These are phyloP conservation scores for Erysiphe pulchra DNA, from an alignment of 2,329 filamentous ascomycete genomes.

Conservation along the genomic window DNA sequence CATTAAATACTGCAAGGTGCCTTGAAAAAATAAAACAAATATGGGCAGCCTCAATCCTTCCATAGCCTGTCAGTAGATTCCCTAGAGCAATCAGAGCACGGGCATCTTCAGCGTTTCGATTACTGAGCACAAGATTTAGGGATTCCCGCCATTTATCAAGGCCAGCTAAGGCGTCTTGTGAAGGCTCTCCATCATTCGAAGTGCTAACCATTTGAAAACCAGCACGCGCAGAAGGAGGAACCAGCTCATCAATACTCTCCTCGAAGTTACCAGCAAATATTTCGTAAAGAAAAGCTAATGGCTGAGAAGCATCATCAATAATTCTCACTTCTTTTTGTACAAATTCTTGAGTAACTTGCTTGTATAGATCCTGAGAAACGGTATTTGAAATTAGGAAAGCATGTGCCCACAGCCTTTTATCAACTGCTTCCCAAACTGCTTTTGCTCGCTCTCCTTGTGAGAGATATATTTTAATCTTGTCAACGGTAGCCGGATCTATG, in stretches of 20 bases:
- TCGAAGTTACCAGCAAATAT: slow-evolving; percentile 83
- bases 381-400: slow-evolving; percentile 69
- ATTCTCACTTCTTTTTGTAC: slow-evolving; percentile 84
- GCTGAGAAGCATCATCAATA: slow-evolving; percentile 53
- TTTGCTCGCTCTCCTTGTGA: slow-evolving; percentile 66
- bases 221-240: slow-evolving; percentile 73
- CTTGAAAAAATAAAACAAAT: slow-evolving; percentile 81
- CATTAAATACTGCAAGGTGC: slow-evolving; percentile 44
- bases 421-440: slow-evolving; percentile 79
- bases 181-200: slow-evolving; percentile 29
- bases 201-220: slow-evolving; percentile 77
- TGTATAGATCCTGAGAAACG: slow-evolving; percentile 62
- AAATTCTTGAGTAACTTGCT: slow-evolving; percentile 84
- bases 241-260: slow-evolving; percentile 85
- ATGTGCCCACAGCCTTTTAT: slow-evolving; percentile 87
- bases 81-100: slow-evolving; percentile 59
- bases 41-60: slow-evolving; percentile 73
- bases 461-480: slow-evolving; percentile 46
- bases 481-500: slow-evolving; percentile 41
- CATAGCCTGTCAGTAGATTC: slow-evolving; percentile 60
- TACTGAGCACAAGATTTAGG: slow-evolving; percentile 60
- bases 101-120: slow-evolving; percentile 57
- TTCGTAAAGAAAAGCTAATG: slow-evolving; percentile 76
- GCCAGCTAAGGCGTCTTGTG: slow-evolving; percentile 55
- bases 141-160: slow-evolving; percentile 91